Base-by-base conservation (phyloP, 257 asterid species). In the Orobanche coerulescens region DNA sequence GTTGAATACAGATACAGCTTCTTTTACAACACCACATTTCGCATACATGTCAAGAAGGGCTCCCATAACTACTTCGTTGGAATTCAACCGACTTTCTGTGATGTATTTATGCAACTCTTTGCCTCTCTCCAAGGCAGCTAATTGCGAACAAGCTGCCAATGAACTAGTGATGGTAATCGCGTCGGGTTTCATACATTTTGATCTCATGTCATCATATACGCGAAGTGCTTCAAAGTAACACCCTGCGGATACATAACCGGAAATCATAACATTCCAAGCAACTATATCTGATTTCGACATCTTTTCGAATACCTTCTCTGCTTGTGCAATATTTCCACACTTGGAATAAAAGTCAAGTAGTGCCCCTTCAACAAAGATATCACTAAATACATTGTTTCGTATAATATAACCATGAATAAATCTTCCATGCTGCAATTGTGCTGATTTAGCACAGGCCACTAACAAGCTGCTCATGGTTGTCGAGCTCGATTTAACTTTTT, bases 41-140 rank as follows among this genome's bases (percentile, higher is more conserved):
- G 95, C 89, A 65, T 88, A 88, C 96, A 88, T 88, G 69, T 88
- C 93, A 13, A 88, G 84, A 51, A 88, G 76, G 34, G 95, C 86
- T 30, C 92, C 95, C 87, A 85, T 77, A 42, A 88, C 77, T 40
- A 85, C 75, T 65, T 75, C 79, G 49, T 78, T 81, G 7, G 92
- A 68, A 65, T 64, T 81, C 54, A 85, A 59, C 70, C 68, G 67
- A 48, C 26, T 59, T 31, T 75, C 75, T 23, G 10, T 65, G 14
- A 85, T 69, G 68, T 47, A 49, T 18, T 69, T 58, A 68, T 88
- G 95, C 13, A 88, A 54, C 52, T 81, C 87, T 82, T 70, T 81
- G 20, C 95, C 95, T 60, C 81, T 79, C 30, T 83, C 90, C 39
- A 85, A 61, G 42, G 90, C 83, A 24, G 83, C 78, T 59, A 85